phyloP scores from a whole-genome alignment of 306 rosid species.

The Dalbergia cochinchinensis region DNA sequence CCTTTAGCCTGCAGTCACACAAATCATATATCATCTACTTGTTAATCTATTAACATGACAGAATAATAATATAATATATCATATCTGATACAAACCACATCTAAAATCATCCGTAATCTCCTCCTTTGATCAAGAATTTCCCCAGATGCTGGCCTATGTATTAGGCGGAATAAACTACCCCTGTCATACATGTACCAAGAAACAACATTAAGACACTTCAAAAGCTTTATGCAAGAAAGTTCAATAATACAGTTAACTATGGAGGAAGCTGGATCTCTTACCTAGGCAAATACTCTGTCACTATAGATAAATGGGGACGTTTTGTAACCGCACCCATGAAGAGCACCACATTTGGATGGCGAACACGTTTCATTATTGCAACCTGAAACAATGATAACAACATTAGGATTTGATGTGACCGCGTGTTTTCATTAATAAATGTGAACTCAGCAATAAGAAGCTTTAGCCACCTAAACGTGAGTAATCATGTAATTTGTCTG shows the following conservation, averaged over 20 bases:
- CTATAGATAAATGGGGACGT: slow-evolving; percentile 91
- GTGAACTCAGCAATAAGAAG: background rate
- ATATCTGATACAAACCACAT: slow-evolving; percentile 70
- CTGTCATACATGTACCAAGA: slow-evolving; percentile 57
- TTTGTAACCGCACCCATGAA: slow-evolving; percentile 98
- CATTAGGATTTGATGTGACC: slow-evolving; percentile 9
- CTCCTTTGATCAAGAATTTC: slow-evolving; percentile 88
- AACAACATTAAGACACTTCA: slow-evolving; percentile 17
- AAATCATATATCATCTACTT: slow-evolving; percentile 30
- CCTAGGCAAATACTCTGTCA: slow-evolving; percentile 95
- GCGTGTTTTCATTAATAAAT: background rate
- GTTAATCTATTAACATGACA: background rate
- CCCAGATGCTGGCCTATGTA: slow-evolving; percentile 84
- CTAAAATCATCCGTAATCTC: slow-evolving; percentile 83
- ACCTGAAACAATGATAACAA: slow-evolving; percentile 61
- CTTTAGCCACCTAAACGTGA: too few relatives aligned
- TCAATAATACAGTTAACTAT: slow-evolving; percentile 7
- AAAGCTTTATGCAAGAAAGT: slow-evolving; percentile 10
- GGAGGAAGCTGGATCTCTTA: slow-evolving; percentile 39
- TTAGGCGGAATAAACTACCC: slow-evolving; percentile 89
- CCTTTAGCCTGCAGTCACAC: slow-evolving; percentile 83
- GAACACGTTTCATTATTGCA: slow-evolving; percentile 89
- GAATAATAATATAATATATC: slow-evolving; percentile 21
- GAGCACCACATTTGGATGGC: slow-evolving; percentile 96
- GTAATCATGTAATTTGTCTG: too few relatives aligned